Base-by-base conservation (phyloP, 306 rosid genomes). In the Rosa chinensis region DNA sequence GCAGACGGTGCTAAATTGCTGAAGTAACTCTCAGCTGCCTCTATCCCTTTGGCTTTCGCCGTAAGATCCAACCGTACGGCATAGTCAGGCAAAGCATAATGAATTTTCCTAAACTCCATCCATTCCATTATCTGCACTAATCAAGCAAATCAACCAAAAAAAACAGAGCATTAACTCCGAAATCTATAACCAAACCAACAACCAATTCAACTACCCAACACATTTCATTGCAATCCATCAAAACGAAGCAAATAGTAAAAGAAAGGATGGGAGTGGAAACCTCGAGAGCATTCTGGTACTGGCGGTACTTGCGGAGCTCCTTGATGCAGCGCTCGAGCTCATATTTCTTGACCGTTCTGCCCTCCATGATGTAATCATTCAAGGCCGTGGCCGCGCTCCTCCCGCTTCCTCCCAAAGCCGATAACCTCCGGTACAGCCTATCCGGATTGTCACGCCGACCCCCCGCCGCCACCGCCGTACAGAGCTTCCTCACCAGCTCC, bases 71-170 rank as follows among this genome's bases (percentile, higher is more conserved):
- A 79, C 59, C 84, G 75, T 23, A 91, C 39, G 0, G 99, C 92
- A 79, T 83, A 84, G 79, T 95, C 90, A 18, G 64, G 16, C 37
- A 44, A 66, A 4, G 91, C 73, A 79, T 82, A 95, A 20, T 82
- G 80, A 58, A 93, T 78, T 74, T 85, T 82, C 85, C 88, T 84
- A 84, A 76, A 81, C 83, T 83, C 86, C 97, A 93, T 93, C 99
- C 98, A 93, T 79, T 95, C 92, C 90, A 93, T 77, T 80, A 95
- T 86, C 98, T 93, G 88, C 89, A 78, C 43, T 3, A 50, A 23
- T 12, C 35, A 23, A 78, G 25, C 50, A 50, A 69, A 42, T 10
- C n/a, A 35, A 17, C 28, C 20, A 73, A 1, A 9, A 9, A 32
- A 56, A 25, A 25, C 66, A 20, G 0, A n/a, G 0, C 40, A 73